Conservation (phyloP, 2,329 filamentous ascomycete genomes). For the Cladophialophora psammophila region DNA sequence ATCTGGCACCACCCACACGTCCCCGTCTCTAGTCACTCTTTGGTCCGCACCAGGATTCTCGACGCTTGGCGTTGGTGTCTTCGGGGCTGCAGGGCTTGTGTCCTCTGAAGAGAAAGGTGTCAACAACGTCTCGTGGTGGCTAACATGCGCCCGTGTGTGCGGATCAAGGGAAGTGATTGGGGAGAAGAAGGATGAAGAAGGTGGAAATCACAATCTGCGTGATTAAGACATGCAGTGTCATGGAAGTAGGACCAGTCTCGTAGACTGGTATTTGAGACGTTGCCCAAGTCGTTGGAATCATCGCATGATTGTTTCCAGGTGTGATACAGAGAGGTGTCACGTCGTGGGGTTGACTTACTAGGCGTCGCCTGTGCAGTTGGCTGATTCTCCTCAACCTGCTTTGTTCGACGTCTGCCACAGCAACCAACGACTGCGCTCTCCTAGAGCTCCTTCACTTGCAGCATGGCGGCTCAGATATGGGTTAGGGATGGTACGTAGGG, state of each 20-base stretch:
- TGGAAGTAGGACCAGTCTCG: neutral
- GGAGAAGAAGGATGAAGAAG: neutral
- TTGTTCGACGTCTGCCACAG: neutral
- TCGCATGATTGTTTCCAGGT: neutral
- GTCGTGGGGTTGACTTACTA: constrained; percentile 7
- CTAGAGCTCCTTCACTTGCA: constrained; percentile 16
- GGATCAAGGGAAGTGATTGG: neutral
- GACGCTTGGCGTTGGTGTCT: neutral
- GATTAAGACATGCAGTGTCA: neutral
- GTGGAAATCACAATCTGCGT: neutral
- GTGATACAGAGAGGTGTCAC: neutral
- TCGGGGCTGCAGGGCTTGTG: neutral
- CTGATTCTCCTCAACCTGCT: neutral
- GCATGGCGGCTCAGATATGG: constrained; percentile 10
- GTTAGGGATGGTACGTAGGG: neutral
- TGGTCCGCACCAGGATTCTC: neutral
- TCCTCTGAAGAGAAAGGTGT: neutral
- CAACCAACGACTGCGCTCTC: constrained; percentile 4
- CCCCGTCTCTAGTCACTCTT: constrained; percentile 21
- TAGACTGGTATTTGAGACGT: neutral
- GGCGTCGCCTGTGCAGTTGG: neutral
- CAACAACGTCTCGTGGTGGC: neutral
- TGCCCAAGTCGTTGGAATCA: neutral
- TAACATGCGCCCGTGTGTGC: neutral
- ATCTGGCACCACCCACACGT: constrained; percentile 32